phyloP scores from a whole-genome alignment of 768 basidiomycete species.

The Xanthoconium stramineum region DNA sequence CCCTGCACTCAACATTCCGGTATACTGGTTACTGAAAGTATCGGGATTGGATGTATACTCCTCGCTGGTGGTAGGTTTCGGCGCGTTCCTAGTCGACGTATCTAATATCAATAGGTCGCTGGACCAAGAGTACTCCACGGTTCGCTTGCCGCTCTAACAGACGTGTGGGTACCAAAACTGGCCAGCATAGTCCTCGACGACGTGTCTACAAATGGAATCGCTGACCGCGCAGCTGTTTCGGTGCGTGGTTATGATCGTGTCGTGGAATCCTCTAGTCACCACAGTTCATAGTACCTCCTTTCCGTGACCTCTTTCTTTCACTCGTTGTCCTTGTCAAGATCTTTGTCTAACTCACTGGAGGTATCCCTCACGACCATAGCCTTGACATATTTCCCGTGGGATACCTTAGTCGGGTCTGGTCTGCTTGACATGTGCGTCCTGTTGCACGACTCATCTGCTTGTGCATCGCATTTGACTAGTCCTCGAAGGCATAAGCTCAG shows the following conservation, averaged over 20 bases:
- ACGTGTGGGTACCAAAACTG: slow-evolving; percentile 68
- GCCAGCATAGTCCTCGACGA: slow-evolving; percentile 55
- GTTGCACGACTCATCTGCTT: neutral
- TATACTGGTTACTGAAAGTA: slow-evolving; percentile 68
- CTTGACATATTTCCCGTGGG: slow-evolving; percentile 76
- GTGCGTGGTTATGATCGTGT: slow-evolving; percentile 45
- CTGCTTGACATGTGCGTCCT: slow-evolving; percentile 19
- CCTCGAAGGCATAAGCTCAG: slow-evolving; percentile 31
- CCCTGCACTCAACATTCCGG: slow-evolving; percentile 74
- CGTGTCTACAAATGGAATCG: slow-evolving; percentile 35
- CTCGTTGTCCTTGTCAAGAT: slow-evolving; percentile 76
- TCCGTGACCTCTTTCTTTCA: slow-evolving; percentile 89
- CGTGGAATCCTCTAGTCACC: neutral
- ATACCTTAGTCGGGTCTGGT: slow-evolving; percentile 33
- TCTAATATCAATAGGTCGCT: slow-evolving; percentile 46
- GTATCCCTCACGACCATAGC: slow-evolving; percentile 81
- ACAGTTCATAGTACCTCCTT: slow-evolving; percentile 57
- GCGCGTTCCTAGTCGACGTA: neutral
- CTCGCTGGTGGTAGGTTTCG: slow-evolving; percentile 57
- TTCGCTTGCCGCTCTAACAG: slow-evolving; percentile 72
- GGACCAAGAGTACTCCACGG: slow-evolving; percentile 80
- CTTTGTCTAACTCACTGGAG: slow-evolving; percentile 91
- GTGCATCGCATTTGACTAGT: slow-evolving; percentile 29
- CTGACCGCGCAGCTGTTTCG: slow-evolving; percentile 42
- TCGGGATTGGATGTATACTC: slow-evolving; percentile 50